Conservation (phyloP, 2,329 filamentous ascomycete species). For the Aureobasidium lini region DNA sequence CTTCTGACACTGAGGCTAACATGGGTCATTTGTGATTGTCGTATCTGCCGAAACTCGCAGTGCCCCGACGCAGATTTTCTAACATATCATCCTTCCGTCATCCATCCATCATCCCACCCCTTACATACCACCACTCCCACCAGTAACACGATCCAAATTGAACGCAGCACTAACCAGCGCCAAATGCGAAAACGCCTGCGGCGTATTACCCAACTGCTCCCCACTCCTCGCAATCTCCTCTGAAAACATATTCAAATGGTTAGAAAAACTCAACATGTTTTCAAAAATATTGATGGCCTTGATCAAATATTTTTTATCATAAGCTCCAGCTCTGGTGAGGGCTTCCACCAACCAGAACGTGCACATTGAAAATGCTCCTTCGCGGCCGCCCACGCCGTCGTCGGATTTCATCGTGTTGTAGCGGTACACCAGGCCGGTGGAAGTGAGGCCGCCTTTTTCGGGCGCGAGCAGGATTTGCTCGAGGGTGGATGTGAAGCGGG, state of each 20-base stretch:
- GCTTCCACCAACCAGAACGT: constrained; percentile 79
- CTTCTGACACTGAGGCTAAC: not conserved
- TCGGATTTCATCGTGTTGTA: constrained; percentile 63
- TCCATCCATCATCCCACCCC: not conserved
- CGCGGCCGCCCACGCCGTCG: constrained; percentile 65
- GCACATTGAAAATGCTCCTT: constrained; percentile 74
- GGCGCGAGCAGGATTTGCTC: constrained; percentile 64
- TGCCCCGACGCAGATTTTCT: not conserved
- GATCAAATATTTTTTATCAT: constrained; percentile 57
- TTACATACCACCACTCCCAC: constrained; percentile 8
- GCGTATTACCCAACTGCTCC: constrained; percentile 72
- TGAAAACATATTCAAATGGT: constrained; percentile 71
- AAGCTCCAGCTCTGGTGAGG: constrained; percentile 52
- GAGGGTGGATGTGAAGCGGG: constrained; percentile 64
- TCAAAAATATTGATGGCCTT: constrained; percentile 63
- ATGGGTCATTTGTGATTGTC: not conserved
- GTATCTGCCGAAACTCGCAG: not conserved
- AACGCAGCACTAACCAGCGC: constrained; percentile 71
- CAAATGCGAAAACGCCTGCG: constrained; percentile 71
- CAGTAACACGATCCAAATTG: constrained; percentile 52
- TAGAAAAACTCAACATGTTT: constrained; percentile 69
- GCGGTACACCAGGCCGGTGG: constrained; percentile 64
- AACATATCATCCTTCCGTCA: not conserved
- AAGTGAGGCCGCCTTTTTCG: constrained; percentile 65
- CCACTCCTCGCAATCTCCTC: constrained; percentile 69